Percentiles rank a stretch among this genome's conserved stretches.
Conservation (phyloP, 352 stramenopile genomes). For the Phytophthora kernoviae region DNA sequence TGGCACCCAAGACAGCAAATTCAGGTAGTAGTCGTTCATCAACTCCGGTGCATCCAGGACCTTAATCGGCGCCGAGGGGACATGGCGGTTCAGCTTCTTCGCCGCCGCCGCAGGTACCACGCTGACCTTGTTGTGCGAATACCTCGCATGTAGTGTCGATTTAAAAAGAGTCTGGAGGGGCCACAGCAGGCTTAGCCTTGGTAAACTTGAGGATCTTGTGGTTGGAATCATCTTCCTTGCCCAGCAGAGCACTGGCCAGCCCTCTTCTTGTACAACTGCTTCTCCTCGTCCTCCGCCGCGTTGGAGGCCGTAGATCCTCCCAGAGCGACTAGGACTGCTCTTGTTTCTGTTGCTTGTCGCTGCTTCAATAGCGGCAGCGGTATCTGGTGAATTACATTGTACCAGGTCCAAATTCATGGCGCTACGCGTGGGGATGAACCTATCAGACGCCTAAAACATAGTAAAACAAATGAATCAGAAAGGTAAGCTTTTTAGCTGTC, state of each 20-base stretch:
- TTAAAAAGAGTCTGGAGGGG: slow-evolving; percentile 94
- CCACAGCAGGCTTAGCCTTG: slow-evolving; percentile 94
- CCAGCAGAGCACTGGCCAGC: slow-evolving; percentile 82
- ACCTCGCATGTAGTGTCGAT: slow-evolving; percentile 91
- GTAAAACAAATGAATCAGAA: slow-evolving; percentile 4
- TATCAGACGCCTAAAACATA: slow-evolving; percentile 53
- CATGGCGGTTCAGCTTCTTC: slow-evolving; percentile 92
- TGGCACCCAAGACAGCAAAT: slow-evolving; percentile 97
- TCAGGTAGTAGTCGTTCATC: slow-evolving; percentile 99
- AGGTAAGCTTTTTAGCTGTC: slow-evolving; percentile 13
- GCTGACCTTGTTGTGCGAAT: slow-evolving; percentile 96
- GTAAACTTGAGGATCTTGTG: slow-evolving; percentile 98
- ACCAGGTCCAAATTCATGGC: slow-evolving; percentile 87
- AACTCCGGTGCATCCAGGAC: slow-evolving; percentile 98
- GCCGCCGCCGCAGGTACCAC: slow-evolving; percentile 63
- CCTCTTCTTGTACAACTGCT: slow-evolving; percentile 86
- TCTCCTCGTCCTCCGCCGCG: slow-evolving; percentile 67
- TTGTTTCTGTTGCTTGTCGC: slow-evolving; percentile 31
- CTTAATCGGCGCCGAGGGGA: slow-evolving; percentile 96
- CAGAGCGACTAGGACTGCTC: slow-evolving; percentile 22
- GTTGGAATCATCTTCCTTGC: slow-evolving; percentile 69
- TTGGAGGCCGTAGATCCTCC: slow-evolving; percentile 9
- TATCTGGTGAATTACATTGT: slow-evolving; percentile 71
- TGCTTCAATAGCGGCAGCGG: slow-evolving; percentile 50
- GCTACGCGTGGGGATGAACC: slow-evolving; percentile 87